These are phyloP conservation scores for Plasmodium gonderi DNA, from an alignment of 169 alveolate genomes.

Conservation along the genomic window DNA sequence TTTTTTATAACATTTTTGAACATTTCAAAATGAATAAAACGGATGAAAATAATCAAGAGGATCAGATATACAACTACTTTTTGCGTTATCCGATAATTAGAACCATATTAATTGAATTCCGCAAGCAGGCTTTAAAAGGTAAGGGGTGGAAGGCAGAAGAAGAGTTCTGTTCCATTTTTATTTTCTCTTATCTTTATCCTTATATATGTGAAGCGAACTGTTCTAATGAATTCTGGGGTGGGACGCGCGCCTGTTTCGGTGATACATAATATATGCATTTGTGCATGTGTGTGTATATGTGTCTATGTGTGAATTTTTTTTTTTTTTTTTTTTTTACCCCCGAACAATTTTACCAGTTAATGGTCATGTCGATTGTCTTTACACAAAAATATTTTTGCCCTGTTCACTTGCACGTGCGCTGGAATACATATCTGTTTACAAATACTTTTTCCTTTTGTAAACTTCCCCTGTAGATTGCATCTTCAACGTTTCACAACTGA, in stretches of 20 bases:
- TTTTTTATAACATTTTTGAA: constrained; percentile 43
- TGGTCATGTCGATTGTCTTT: no score
- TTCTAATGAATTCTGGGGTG: no score
- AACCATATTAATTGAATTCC: constrained; percentile 30
- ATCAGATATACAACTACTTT: constrained; percentile 48
- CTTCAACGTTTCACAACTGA: constrained; percentile 31
- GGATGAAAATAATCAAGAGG: constrained; percentile 23
- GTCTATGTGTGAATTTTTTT: not conserved
- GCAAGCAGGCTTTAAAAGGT: constrained; percentile 47
- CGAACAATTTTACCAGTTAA: no score
- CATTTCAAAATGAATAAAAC: constrained; percentile 38
- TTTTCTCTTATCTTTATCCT: not conserved
- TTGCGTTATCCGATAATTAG: constrained; percentile 53
- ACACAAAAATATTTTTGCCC: no score
- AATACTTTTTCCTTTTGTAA: not conserved
- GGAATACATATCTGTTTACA: not conserved
- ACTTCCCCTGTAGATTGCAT: constrained; percentile 1
- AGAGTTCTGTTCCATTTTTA: not conserved
- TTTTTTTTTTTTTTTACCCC: not conserved
- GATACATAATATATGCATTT: not conserved
- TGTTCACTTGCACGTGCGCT: no score
- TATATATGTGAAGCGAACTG: no score
- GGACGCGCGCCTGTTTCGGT: no score
- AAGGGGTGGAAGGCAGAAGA: not conserved
- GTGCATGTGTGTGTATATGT: not conserved